phyloP scores from a whole-genome alignment of 2,329 filamentous ascomycete genomes.

The Xylaria sp. region DNA sequence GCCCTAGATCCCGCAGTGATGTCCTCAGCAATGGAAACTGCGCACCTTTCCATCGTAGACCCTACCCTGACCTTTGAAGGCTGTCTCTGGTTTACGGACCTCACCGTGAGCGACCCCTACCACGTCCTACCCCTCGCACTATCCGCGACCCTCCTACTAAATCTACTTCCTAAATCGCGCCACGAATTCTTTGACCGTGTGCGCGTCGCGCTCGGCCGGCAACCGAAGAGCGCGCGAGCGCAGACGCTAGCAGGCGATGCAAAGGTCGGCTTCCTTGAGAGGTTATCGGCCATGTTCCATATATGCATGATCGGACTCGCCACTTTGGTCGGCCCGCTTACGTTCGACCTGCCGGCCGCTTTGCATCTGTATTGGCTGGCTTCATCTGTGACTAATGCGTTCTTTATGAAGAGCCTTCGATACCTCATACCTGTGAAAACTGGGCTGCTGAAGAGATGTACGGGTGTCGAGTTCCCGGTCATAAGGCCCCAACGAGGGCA shows the following conservation, averaged over 20 bases:
- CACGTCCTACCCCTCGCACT: conserved; percentile 58
- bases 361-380: conserved; percentile 58
- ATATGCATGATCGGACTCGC: conserved; percentile 46
- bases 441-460: conserved; percentile 35
- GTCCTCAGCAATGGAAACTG: conserved; percentile 3
- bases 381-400: conserved; percentile 46
- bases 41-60: conserved; percentile 42
- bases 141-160: conserved; percentile 50
- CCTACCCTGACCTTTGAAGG: conserved; percentile 60
- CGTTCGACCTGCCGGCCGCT: conserved; percentile 54
- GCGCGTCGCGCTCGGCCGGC: conserved; percentile 15
- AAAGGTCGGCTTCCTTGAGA: background rate
- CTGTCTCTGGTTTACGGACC: conserved; percentile 65
- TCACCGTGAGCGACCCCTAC: conserved; percentile 63
- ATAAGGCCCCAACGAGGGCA: conserved; percentile 37
- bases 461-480: conserved; percentile 33
- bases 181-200: conserved; percentile 41
- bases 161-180: conserved; percentile 49
- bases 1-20: conserved; percentile 13
- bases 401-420: conserved; percentile 39
- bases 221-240: conserved; percentile 4
- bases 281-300: conserved; percentile 40
- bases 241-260: conserved; percentile 1
- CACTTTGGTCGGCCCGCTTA: conserved; percentile 51
- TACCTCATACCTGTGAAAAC: conserved; percentile 43